Percentiles rank a stretch among this genome's conserved stretches.
These are phyloP conservation scores for Amylocystis lapponica DNA, from an alignment of 768 basidiomycete genomes.

Conservation along the genomic window DNA sequence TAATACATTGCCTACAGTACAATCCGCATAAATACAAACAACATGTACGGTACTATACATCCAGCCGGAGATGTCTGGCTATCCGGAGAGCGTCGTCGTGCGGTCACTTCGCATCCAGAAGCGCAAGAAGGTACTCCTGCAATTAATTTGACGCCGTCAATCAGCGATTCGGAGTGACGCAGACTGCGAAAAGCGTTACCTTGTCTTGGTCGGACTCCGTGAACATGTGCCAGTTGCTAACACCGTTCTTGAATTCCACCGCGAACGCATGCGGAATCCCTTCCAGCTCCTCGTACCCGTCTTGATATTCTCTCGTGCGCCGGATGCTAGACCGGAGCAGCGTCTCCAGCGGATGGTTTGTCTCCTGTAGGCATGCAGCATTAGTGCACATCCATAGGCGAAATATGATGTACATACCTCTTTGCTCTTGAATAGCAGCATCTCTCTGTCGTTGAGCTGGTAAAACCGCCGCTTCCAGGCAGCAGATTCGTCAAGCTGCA, in stretches of 20 bases:
- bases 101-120: background rate
- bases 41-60: background rate
- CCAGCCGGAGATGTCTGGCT: background rate
- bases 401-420: constrained; percentile 16
- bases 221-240: constrained; percentile 21
- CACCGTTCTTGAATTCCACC: constrained; percentile 21
- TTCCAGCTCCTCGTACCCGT: constrained; percentile 26
- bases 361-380: constrained; percentile 13
- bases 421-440: constrained; percentile 24
- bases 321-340: constrained; percentile 16
- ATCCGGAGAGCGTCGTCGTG: background rate
- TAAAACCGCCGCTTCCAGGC: constrained; percentile 29
- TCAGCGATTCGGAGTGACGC: too few species aligned
- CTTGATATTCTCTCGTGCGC: constrained; percentile 22
- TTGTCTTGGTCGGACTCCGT: constrained; percentile 17
- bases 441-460: constrained; percentile 17
- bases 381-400: background rate
- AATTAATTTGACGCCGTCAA: too few species aligned
- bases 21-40: background rate
- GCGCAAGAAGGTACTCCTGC: constrained; percentile 5
- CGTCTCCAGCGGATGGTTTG: constrained; percentile 14
- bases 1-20: background rate
- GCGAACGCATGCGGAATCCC: constrained; percentile 28
- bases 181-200: too few species aligned
- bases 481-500: constrained; percentile 21